Evolutionary conservation across 371 early-diverging fungal genomes (phyloP), one percentile per base, ranked within the genome.

Genomic region (Apophysomyces trapeziformis): DNA sequence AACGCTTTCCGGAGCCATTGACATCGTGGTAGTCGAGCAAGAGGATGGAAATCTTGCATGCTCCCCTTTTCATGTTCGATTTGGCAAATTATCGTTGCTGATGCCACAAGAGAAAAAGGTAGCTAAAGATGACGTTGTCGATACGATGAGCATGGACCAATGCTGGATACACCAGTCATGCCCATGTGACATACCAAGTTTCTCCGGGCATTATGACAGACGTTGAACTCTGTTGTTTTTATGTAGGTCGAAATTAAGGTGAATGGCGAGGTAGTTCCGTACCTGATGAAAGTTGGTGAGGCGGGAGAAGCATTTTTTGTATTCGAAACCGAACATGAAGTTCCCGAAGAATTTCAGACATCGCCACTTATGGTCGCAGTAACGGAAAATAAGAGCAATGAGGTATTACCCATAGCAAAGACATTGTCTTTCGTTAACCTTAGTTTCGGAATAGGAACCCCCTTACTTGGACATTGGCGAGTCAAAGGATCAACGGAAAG

Each of bases 261-360:
- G 58, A 99, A 99, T 85, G 97, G 92, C 41, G 71, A 85, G 61
- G 64, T 78, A 0, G 87, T 90, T 32, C 89, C 93, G 68, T 87
- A 95, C 67, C 85, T 86, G 26, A 99, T 99, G 98, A 98, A 96
- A 70, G 90, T 99, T 2, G 99, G 99, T 35, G 97, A 97, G 60
- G 94, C 96, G 39, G 99, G 99, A 32, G 99, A 99, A 76, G 95
- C 97, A 1, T 99, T 96, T 74, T 99, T 99, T 83, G 98, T 99
- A 7, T 87, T 95, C 60, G 94, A 95, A 74, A 89, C 95, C 9
- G 92, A 93, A 39, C 89, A 88, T 64, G 86, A 92, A 32, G 95
- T 95, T 2, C 95, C 96, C 32, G 87, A 90, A 61, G 95, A 95
- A 68, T 93, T 93, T 68, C 94, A 91, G 60, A 97, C 97, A 1